Base-by-base conservation (phyloP, 1,284 basidiomycete genomes). In the Paramarasmius palmivorus region DNA sequence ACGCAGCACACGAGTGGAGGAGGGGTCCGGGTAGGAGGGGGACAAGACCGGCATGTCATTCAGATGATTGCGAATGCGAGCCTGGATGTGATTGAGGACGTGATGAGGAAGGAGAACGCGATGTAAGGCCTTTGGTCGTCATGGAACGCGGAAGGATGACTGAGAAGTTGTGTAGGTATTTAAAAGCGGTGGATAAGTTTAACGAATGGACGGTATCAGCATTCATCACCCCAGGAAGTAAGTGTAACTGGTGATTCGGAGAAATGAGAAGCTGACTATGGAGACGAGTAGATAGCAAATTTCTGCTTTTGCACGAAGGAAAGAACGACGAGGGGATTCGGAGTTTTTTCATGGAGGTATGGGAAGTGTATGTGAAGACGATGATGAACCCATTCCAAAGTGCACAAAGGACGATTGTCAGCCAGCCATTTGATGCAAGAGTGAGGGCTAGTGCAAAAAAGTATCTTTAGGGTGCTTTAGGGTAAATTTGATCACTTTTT, bases 121-220 rank as follows among this genome's bases (percentile, higher is more conserved):
- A 92, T 98, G 95, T 95, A 71, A 70, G 90, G 74, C 37, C 50
- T 22, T 44, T 41, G 22, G 10, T 20, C 35, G 26, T 49, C 39
- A n/a, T 29, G 35, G 34, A 40, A 8, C 22, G 23, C 19, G 42
- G 62, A 57, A 49, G 54, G 53, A 25, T 50, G 25, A 49, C 57
- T 64, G 53, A 61, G 41, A 51, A 35, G 10, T 36, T n/a, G 10
- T 36, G 20, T 65, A 97, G 95, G 87, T 96, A 96, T 69, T 77
- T 97, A 55, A 95, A 94, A 67, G 84, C 85, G 19, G 86, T 97
- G 53, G 95, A 98, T 78, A 92, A 89, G 72, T 95, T 97, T 74
- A 97, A 98, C 66, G 95, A 98, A 67, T 98, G 95, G 95, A 94
- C 84, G 1, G 86, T 97, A 19, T 97, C 95, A 8, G 93, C 92